phyloP scores from a whole-genome alignment of 1,284 basidiomycete genomes.

The Ustilago sp. region DNA sequence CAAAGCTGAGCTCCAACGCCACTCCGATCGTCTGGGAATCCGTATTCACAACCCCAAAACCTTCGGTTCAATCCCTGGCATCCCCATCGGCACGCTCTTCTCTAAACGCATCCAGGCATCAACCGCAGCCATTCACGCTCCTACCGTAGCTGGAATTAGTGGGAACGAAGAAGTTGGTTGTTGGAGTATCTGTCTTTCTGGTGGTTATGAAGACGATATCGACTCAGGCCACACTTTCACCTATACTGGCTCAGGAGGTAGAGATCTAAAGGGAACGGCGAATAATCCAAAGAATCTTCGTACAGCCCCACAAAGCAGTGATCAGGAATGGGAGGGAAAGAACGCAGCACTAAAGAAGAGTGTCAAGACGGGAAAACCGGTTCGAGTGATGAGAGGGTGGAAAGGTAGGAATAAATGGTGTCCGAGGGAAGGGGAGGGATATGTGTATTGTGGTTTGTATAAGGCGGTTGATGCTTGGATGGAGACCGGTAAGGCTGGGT shows the following conservation, averaged over 20 bases:
- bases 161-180: slow-evolving; percentile 76
- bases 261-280: slow-evolving; percentile 83
- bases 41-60: slow-evolving; percentile 53
- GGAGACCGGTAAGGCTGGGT: slow-evolving; percentile 46
- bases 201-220: slow-evolving; percentile 83
- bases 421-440: slow-evolving; percentile 71
- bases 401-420: slow-evolving; percentile 75
- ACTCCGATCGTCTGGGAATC: slow-evolving; percentile 32
- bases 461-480: slow-evolving; percentile 72
- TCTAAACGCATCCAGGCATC: slow-evolving; percentile 47
- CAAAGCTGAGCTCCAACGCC: slow-evolving; percentile 7
- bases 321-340: slow-evolving; percentile 81
- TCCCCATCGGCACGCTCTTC: slow-evolving; percentile 51
- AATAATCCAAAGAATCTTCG: slow-evolving; percentile 80
- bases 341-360: slow-evolving; percentile 79
- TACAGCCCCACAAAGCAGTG: slow-evolving; percentile 82
- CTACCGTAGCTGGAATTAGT: slow-evolving; percentile 82
- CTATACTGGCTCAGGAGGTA: slow-evolving; percentile 76
- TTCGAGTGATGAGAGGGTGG: slow-evolving; percentile 84
- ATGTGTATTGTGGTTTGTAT: slow-evolving; percentile 87
- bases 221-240: slow-evolving; percentile 83
- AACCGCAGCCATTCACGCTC: slow-evolving; percentile 69
- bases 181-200: slow-evolving; percentile 82
- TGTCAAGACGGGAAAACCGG: slow-evolving; percentile 78
- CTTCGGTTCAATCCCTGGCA: slow-evolving; percentile 70